These are phyloP conservation scores for Ustulina deusta DNA, from an alignment of 2,329 filamentous ascomycete species.

Conservation along the genomic window DNA sequence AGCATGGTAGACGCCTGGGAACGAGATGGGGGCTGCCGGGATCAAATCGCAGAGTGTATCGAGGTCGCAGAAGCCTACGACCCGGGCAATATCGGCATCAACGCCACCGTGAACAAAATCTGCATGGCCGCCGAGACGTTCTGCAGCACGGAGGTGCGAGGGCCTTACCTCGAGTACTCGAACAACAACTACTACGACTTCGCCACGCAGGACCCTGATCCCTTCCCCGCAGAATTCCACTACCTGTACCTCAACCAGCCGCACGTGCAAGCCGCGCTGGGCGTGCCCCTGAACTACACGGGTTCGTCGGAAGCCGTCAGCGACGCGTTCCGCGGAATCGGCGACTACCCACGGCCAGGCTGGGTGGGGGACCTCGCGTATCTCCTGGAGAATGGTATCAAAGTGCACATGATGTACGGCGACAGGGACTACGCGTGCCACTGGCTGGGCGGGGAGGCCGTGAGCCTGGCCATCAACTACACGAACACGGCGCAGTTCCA, in stretches of 20 bases:
- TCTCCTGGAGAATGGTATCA: constrained; percentile 67
- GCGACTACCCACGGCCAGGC: constrained; percentile 51
- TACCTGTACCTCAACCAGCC: constrained; percentile 68
- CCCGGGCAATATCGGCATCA: constrained; percentile 60
- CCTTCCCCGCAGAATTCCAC: constrained; percentile 65
- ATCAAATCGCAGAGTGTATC: constrained; percentile 65
- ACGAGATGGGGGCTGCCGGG: constrained; percentile 60
- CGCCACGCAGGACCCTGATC: constrained; percentile 61
- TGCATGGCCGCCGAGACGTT: constrained; percentile 53
- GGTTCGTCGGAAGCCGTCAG: constrained; percentile 57
- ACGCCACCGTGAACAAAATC: constrained; percentile 57
- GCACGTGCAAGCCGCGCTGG: constrained; percentile 68
- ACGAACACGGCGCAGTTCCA: constrained; percentile 57
- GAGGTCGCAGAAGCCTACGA: constrained; percentile 60
- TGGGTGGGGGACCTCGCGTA: constrained; percentile 61
- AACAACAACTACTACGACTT: constrained; percentile 69
- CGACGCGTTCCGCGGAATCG: constrained; percentile 56
- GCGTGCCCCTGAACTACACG: constrained; percentile 71
- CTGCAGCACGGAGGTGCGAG: constrained; percentile 44
- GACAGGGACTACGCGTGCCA: constrained; percentile 69
- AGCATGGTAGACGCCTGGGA: constrained; percentile 51
- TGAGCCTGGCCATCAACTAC: constrained; percentile 63
- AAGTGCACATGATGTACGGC: constrained; percentile 68
- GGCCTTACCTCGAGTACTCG: constrained; percentile 44
- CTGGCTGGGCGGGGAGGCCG: constrained; percentile 68